Percentiles rank a stretch among this genome's conserved stretches.
phyloP scores from a whole-genome alignment of 2,329 filamentous ascomycete genomes.

The Bipolaris cookei region DNA sequence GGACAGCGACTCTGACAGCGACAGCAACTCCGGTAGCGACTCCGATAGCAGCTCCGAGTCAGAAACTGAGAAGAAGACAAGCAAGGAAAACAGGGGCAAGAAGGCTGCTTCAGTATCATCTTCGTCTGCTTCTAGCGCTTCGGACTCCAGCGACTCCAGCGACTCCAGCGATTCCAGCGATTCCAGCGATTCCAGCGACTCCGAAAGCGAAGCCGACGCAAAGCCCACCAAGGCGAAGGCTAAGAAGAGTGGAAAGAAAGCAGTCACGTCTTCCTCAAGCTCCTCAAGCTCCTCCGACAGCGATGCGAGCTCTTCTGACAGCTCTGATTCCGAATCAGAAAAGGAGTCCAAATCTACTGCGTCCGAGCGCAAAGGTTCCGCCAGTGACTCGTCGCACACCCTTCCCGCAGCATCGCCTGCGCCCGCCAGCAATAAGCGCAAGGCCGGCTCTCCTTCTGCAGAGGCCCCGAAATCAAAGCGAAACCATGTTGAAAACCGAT shows the following conservation, averaged over 20 bases:
- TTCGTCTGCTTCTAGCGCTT: conserved; percentile 42
- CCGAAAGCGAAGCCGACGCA: conserved; percentile 33
- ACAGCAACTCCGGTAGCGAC: conserved; percentile 31
- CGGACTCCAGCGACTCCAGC: conserved; percentile 26
- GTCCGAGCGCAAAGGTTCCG: conserved; percentile 50
- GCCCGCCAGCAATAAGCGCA: conserved; percentile 52
- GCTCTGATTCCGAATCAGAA: conserved; percentile 24
- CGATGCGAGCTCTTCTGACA: conserved; percentile 27
- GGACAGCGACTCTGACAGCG: conserved; percentile 22
- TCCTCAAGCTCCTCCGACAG: conserved; percentile 29
- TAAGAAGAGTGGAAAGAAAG: conserved; percentile 27
- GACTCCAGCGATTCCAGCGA: conserved; percentile 33
- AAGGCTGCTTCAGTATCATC: conserved; percentile 38
- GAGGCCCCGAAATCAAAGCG: conserved; percentile 44
- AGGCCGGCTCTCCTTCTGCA: conserved; percentile 41
- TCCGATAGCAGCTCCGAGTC: conserved; percentile 24
- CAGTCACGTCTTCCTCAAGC: conserved; percentile 27
- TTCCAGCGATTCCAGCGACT: conserved; percentile 36
- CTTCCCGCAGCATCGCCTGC: conserved; percentile 38
- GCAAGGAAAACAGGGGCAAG: conserved; percentile 30
- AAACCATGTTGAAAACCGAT: conserved; percentile 60
- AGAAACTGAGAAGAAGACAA: conserved; percentile 30
- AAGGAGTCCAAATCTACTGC: conserved; percentile 1
- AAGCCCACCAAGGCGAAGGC: conserved; percentile 21
- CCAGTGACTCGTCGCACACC: conserved; percentile 53